A percentile compares a stretch with the other conserved stretches of the same genome.
Conservation (phyloP, 345 rosid genomes). For the Gossypioides kirkii region DNA sequence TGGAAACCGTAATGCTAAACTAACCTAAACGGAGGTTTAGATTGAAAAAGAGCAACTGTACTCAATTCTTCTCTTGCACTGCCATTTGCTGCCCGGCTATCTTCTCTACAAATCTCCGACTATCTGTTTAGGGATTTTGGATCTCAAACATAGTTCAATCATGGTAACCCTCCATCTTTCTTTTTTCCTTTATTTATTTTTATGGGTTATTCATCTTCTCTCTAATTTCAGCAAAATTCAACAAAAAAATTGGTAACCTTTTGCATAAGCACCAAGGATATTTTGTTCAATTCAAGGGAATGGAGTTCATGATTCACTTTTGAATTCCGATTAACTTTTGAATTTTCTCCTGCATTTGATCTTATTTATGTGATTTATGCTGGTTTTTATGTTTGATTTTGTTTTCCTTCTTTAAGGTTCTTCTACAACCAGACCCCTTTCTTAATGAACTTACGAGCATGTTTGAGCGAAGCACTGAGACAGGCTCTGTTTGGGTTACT, state of each 20-base stretch:
- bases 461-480: slow-evolving; percentile 76
- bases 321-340: neutral
- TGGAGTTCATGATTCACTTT: neutral
- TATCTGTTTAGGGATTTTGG: neutral
- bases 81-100: neutral
- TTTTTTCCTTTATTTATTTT: neutral
- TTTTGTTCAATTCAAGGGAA: neutral
- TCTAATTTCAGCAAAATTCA: too few relatives aligned
- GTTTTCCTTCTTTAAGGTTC: slow-evolving; percentile 36
- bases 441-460: slow-evolving; percentile 86
- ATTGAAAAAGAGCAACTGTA: neutral
- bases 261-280: neutral
- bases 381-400: neutral
- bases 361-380: neutral
- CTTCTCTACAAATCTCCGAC: neutral
- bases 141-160: neutral
- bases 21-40: too few relatives aligned
- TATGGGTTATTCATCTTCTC: neutral
- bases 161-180: neutral
- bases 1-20: too few relatives aligned
- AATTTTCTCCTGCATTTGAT: neutral
- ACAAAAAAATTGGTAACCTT: neutral
- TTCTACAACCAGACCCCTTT: slow-evolving; percentile 77
- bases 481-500: slow-evolving; percentile 90
- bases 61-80: neutral